Percentiles rank a stretch among this genome's conserved stretches.
Conservation (phyloP, 345 rosid genomes). For the Clausena lansium region DNA sequence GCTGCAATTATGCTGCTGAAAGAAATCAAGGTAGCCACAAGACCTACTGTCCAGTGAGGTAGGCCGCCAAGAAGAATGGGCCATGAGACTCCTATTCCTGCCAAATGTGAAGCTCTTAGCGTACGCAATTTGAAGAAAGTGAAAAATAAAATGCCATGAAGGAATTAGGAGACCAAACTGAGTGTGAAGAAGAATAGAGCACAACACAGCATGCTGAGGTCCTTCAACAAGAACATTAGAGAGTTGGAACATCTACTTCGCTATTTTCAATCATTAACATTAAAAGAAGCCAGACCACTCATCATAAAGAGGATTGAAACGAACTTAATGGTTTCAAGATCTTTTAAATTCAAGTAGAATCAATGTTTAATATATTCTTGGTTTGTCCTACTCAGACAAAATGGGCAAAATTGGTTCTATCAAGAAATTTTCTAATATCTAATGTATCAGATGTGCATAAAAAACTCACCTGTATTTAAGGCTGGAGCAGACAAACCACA, state of each 20-base stretch:
- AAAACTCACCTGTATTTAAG: constrained; percentile 66
- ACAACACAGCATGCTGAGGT: not conserved
- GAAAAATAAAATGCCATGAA: not conserved
- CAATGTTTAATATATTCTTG: not conserved
- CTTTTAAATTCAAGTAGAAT: not conserved
- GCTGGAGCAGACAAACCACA: constrained; percentile 84
- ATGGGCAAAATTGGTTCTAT: not conserved
- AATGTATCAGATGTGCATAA: constrained; percentile 4
- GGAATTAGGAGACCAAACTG: not conserved
- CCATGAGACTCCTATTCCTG: constrained; percentile 73
- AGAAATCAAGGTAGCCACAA: constrained; percentile 80
- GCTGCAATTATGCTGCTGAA: constrained; percentile 85
- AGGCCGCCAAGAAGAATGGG: constrained; percentile 79
- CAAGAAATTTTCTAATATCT: not conserved
- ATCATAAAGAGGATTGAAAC: not conserved
- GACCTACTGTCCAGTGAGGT: constrained; percentile 95
- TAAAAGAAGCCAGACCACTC: not conserved
- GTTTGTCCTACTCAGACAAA: not conserved
- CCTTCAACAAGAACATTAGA: not conserved
- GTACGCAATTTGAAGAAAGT: constrained; percentile 16
- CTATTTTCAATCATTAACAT: not conserved
- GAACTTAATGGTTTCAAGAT: not conserved
- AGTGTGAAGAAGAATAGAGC: not conserved
- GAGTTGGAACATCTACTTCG: not conserved
- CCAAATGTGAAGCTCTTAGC: constrained; percentile 29